Percentiles rank a stretch among this genome's conserved stretches.
Conservation (phyloP, 768 basidiomycete genomes). For the Tulasnella sp. region DNA sequence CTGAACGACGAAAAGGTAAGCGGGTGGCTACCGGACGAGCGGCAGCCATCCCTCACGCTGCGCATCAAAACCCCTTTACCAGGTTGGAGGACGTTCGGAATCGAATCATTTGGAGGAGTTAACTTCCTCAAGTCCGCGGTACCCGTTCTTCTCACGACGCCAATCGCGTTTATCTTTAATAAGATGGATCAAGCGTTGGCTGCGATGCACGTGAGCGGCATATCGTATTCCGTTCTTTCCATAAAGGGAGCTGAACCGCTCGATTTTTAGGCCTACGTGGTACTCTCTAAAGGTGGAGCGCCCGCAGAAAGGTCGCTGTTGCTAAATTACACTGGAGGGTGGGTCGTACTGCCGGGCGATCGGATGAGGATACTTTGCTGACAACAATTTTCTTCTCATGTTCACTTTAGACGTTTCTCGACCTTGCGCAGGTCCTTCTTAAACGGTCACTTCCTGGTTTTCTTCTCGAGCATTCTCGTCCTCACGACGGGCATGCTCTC, state of each 20-base stretch:
- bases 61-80: not conserved
- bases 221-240: not conserved
- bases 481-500: not conserved
- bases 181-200: conserved; percentile 22
- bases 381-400: not conserved
- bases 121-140: conserved; percentile 29
- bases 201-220: conserved; percentile 10
- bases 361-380: not conserved
- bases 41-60: not conserved
- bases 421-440: conserved; percentile 4
- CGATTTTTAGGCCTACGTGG: conserved; percentile 4
- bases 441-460: conserved; percentile 16
- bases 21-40: not conserved
- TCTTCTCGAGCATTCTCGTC: conserved; percentile 22
- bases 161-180: not conserved
- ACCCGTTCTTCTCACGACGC: conserved; percentile 12
- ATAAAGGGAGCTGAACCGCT: not conserved
- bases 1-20: conserved; percentile 13
- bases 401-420: not conserved
- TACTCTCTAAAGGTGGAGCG: conserved; percentile 7
- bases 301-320: conserved; percentile 15
- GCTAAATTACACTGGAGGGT: conserved; percentile 23
- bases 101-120: conserved; percentile 22
- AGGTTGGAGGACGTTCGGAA: conserved; percentile 12
- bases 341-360: not conserved